Base-by-base conservation (phyloP, 306 rosid species). In the Malus asiatica region DNA sequence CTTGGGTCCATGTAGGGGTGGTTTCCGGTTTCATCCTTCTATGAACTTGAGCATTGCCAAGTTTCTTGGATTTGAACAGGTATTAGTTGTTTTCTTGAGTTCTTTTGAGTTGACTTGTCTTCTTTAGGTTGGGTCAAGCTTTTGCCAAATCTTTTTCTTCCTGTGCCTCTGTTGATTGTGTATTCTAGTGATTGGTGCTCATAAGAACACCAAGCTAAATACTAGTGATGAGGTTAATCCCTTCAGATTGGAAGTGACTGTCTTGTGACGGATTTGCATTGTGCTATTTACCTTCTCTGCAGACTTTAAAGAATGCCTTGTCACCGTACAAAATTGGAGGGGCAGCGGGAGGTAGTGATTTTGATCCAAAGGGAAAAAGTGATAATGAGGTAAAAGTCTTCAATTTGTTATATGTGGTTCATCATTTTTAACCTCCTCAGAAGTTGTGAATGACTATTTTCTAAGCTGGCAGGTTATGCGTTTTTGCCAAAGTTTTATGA, bases 291-390 rank as follows among this genome's bases (percentile, higher is more conserved):
- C n/a, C n/a, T n/a, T n/a, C n/a, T n/a, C n/a, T n/a, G n/a, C n/a
- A 94, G 98, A 91, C 98, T 78, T 89, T 94, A 80, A 92, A 90
- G 79, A 94, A 94, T 88, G 98, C 98, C 61, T 74, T 94, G 70
- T 94, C 98, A 44, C 98, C 98, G 6, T 94, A 91, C 75, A 94
- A 94, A 87, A 82, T 94, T 84, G 98, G 98, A 84, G 98, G 98
- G 77, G 98, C 98, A 71, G 93, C 97, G 29, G 98, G 98, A 70
- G 98, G 98, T 83, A 94, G 98, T 81, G 98, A 94, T 88, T 92
- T 94, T 90, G 96, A 94, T 77, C 98, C 98, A 27, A 94, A 89
- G 83, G 98, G 97, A 66, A 94, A 86, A 88, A 94, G 95, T 83
- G 96, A 94, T 72, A 90, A 92, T 71, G 98, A 94, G 97, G 98